These are phyloP conservation scores for Magnolia officinalis DNA, from an alignment of 164 flowering plant genomes.

Conservation along the genomic window DNA sequence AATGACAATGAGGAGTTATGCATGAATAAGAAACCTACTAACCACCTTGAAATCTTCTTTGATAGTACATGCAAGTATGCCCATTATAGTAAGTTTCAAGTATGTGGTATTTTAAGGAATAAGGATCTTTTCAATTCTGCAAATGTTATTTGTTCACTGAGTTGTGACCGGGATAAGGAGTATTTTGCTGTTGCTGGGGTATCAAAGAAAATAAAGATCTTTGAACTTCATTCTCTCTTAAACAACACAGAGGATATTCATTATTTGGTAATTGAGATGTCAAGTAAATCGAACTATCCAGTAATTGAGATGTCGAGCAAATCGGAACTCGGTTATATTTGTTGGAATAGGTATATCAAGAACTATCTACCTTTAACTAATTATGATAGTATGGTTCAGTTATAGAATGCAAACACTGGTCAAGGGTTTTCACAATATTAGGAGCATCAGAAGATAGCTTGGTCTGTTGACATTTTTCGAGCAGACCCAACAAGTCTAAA, in stretches of 20 bases:
- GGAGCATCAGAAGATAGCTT: conserved; percentile 81
- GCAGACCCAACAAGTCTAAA: conserved; percentile 80
- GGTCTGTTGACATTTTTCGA: conserved; percentile 95
- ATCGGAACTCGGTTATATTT: conserved; percentile 75
- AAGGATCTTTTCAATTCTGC: conserved; percentile 74
- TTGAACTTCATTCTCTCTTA: conserved; percentile 60
- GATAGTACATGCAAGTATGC: conserved; percentile 94
- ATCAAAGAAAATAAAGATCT: conserved; percentile 93
- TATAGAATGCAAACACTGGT: conserved; percentile 91
- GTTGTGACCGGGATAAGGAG: conserved; percentile 92
- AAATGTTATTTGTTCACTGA: conserved; percentile 89
- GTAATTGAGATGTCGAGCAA: conserved; percentile 65
- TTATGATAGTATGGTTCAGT: conserved; percentile 92
- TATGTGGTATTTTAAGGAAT: conserved; percentile 61
- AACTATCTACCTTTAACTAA: conserved; percentile 93
- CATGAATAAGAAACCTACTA: conserved; percentile 24
- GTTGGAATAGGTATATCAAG: conserved; percentile 91
- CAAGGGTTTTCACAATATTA: conserved; percentile 52
- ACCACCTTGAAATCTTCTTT: conserved; percentile 66
- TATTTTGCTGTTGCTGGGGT: conserved; percentile 96
- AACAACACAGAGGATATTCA: conserved; percentile 80
- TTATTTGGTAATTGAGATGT: conserved; percentile 84
- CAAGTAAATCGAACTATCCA: conserved; percentile 31
- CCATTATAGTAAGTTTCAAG: conserved; percentile 75
- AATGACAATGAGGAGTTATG: conserved; percentile 18